phyloP scores from a whole-genome alignment of 2,329 filamentous ascomycete species.

The Xylaria sp. region DNA sequence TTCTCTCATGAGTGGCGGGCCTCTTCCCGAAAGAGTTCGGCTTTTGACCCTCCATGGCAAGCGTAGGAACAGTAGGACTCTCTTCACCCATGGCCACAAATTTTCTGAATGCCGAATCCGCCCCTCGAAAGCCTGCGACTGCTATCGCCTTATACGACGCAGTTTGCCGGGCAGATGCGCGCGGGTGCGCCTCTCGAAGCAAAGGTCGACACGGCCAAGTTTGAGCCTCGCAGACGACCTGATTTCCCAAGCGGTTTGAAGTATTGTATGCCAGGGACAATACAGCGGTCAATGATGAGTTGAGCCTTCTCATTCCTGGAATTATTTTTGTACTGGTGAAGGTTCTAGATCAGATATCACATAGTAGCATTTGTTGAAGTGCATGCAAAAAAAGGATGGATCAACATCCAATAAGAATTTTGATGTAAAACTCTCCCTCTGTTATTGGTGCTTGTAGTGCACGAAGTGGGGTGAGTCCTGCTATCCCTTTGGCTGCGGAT shows the following conservation, averaged over 20 bases:
- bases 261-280: too few species aligned
- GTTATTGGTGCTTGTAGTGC: not conserved
- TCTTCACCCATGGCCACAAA: slow-evolving; percentile 14
- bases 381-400: not conserved
- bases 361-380: not conserved
- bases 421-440: slow-evolving; percentile 17
- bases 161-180: too few species aligned
- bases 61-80: not conserved
- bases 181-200: too few species aligned
- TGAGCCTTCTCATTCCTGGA: too few species aligned
- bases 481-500: too few species aligned
- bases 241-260: too few species aligned
- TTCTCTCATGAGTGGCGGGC: slow-evolving; percentile 34
- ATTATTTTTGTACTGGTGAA: too few species aligned
- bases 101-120: not conserved
- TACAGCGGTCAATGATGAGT: too few species aligned
- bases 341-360: not conserved
- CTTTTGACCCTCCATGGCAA: not conserved
- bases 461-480: slow-evolving; percentile 7
- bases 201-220: too few species aligned
- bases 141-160: too few species aligned
- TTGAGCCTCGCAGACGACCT: too few species aligned
- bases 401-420: slow-evolving; percentile 17
- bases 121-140: too few species aligned
- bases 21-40: slow-evolving; percentile 37